These are phyloP conservation scores for Cladosporium sp. DNA, from an alignment of 2,329 filamentous ascomycete species.

Conservation along the genomic window DNA sequence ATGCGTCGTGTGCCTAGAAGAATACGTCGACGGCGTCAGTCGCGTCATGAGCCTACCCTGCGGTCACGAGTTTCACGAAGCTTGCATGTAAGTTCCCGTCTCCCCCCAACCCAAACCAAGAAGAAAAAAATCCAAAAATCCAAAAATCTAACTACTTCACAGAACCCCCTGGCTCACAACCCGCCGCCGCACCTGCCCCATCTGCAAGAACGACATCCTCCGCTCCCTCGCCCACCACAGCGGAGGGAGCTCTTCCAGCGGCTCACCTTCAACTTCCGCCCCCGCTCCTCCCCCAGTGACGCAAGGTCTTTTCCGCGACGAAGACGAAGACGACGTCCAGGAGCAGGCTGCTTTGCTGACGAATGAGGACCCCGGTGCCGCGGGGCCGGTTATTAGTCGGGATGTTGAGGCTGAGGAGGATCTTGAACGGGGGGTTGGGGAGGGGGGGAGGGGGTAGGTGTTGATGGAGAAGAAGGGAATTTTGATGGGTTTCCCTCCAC, in stretches of 20 bases:
- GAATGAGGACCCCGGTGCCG: conserved; percentile 30
- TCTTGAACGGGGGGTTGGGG: conserved; percentile 29
- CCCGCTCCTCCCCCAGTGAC: conserved; percentile 15
- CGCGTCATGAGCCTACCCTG: conserved; percentile 95
- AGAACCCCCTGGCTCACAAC: conserved; percentile 91
- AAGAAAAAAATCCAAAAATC: neutral
- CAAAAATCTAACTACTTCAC: conserved; percentile 46
- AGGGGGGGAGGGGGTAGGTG: neutral
- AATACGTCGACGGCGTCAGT: conserved; percentile 91
- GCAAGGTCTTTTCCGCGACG: conserved; percentile 14
- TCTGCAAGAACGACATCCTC: conserved; percentile 97
- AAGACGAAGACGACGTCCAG: conserved; percentile 29
- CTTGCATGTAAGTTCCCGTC: conserved; percentile 81
- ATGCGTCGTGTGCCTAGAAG: conserved; percentile 93
- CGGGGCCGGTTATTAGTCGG: conserved; percentile 26
- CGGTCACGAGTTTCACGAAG: conserved; percentile 94
- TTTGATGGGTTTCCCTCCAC: neutral
- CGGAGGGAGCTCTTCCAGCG: conserved; percentile 12
- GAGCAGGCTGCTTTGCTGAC: conserved; percentile 27
- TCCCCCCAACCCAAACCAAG: neutral
- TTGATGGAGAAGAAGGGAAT: neutral
- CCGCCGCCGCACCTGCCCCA: conserved; percentile 91
- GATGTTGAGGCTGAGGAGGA: conserved; percentile 33
- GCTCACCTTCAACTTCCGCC: conserved; percentile 16
- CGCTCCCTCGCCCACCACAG: conserved; percentile 33